These are phyloP conservation scores for Sphagnum magellanicum DNA, from an alignment of 228 moss, liverwort and hornwort species.

Conservation along the genomic window DNA sequence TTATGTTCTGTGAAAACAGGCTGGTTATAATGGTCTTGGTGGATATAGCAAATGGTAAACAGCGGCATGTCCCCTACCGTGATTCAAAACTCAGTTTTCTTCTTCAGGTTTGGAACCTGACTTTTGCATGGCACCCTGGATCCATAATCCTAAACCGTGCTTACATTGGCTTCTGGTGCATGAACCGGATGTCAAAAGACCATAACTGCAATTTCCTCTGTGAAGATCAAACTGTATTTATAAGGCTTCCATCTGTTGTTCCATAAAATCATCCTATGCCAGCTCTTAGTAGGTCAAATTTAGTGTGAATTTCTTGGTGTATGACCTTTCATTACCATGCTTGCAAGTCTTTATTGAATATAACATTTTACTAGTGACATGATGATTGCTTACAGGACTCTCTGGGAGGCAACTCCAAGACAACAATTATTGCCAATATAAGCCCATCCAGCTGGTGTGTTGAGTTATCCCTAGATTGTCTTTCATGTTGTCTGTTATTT, in stretches of 20 bases:
- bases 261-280: too few relatives aligned
- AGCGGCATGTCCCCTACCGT: conserved; percentile 90
- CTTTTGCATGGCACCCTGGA: not conserved
- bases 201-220: not conserved
- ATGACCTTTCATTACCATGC: too few relatives aligned
- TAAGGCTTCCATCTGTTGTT: not conserved
- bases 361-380: too few relatives aligned
- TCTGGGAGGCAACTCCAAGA: conserved; percentile 96
- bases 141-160: not conserved
- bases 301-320: too few relatives aligned
- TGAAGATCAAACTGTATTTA: not conserved
- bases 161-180: not conserved
- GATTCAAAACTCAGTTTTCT: conserved; percentile 99
- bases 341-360: too few relatives aligned
- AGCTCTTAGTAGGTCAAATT: too few relatives aligned
- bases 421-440: conserved; percentile 90
- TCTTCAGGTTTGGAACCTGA: conserved; percentile 54
- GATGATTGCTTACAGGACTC: conserved; percentile 56
- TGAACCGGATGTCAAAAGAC: not conserved
- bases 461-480: too few relatives aligned
- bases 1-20: conserved; percentile 20
- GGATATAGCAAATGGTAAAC: conserved; percentile 92
- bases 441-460: conserved; percentile 85
- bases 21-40: conserved; percentile 97
- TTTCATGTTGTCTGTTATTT: too few relatives aligned